Percentiles rank a stretch among this genome's conserved stretches.
phyloP scores from a whole-genome alignment of 2,329 filamentous ascomycete species.

The Rutstroemia sp. region DNA sequence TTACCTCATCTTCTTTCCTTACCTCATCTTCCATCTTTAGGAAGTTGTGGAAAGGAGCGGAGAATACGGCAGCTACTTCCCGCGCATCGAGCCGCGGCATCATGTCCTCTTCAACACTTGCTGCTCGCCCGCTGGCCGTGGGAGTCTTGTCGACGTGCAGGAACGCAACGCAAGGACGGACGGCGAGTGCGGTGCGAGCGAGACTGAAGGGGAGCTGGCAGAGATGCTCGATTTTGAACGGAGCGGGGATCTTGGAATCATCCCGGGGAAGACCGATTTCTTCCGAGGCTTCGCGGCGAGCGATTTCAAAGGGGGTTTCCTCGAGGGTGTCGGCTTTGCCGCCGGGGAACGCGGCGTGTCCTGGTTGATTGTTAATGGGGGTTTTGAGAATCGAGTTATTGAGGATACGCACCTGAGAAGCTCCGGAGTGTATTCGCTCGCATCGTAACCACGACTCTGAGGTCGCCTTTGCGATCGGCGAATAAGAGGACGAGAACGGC shows the following conservation, averaged over 20 bases:
- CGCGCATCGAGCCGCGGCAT: slow-evolving; percentile 78
- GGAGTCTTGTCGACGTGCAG: slow-evolving; percentile 52
- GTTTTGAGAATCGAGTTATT: too few relatives aligned
- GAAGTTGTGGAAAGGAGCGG: slow-evolving; percentile 81
- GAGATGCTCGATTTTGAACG: slow-evolving; percentile 81
- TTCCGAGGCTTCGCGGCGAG: slow-evolving; percentile 82
- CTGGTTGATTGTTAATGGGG: slow-evolving; percentile 4
- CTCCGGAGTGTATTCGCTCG: slow-evolving; percentile 54
- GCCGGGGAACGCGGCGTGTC: slow-evolving; percentile 76
- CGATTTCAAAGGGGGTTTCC: slow-evolving; percentile 68
- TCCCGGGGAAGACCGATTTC: slow-evolving; percentile 83
- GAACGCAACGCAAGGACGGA: slow-evolving; percentile 71
- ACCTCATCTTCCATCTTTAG: slow-evolving; percentile 53
- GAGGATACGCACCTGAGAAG: slow-evolving; percentile 54
- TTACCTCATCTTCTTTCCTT: slow-evolving; percentile 44
- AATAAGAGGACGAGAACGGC: slow-evolving; percentile 86
- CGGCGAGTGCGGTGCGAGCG: slow-evolving; percentile 65
- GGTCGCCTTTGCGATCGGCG: slow-evolving; percentile 71
- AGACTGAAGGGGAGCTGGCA: slow-evolving; percentile 74
- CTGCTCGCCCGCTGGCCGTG: slow-evolving; percentile 26
- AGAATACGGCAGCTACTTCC: slow-evolving; percentile 92
- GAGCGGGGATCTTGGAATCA: slow-evolving; percentile 59
- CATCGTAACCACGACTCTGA: slow-evolving; percentile 66
- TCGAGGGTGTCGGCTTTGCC: slow-evolving; percentile 56
- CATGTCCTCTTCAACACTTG: slow-evolving; percentile 59